phyloP scores from a whole-genome alignment of 2,329 filamentous ascomycete species.

The Dactylellina drechsleri region DNA sequence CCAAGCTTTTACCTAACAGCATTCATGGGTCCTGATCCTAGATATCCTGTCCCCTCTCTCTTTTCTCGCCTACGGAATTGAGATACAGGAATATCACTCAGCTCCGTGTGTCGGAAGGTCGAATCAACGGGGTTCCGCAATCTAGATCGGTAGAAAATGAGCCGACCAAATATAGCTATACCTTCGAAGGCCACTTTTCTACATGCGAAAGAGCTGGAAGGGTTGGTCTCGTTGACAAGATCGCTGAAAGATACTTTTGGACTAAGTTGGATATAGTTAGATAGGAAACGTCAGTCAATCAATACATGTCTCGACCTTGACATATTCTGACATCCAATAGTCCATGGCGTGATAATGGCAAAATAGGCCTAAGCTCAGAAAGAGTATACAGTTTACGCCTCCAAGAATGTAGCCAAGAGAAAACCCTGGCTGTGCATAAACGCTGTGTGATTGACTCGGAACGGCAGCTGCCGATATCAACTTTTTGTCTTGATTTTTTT shows the following conservation, averaged over 20 bases:
- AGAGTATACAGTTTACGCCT: no score
- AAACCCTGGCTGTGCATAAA: not conserved
- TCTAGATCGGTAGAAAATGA: slow-evolving; percentile 29
- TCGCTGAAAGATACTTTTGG: not conserved
- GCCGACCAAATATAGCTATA: slow-evolving; percentile 2
- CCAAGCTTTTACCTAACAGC: slow-evolving; percentile 40
- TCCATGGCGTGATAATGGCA: slow-evolving; percentile 54
- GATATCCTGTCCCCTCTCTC: not conserved
- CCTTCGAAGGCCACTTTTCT: not conserved
- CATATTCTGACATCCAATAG: not conserved
- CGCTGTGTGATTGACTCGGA: slow-evolving; percentile 19
- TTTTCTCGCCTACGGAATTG: slow-evolving; percentile 20
- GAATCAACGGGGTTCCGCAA: slow-evolving; percentile 7
- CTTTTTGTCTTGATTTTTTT: not conserved
- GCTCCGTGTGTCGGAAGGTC: slow-evolving; percentile 30
- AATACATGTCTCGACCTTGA: no score
- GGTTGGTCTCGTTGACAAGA: not conserved
- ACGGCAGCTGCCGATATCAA: slow-evolving; percentile 47
- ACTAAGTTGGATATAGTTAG: slow-evolving; percentile 6
- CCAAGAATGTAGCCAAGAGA: not conserved
- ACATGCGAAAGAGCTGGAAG: slow-evolving; percentile 4
- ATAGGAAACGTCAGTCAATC: not conserved
- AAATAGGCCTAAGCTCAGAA: slow-evolving; percentile 8
- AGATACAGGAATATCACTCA: slow-evolving; percentile 30
- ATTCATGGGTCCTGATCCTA: slow-evolving; percentile 27